Base-by-base conservation (phyloP, 2,329 filamentous ascomycete species). In the Capronia americana region DNA sequence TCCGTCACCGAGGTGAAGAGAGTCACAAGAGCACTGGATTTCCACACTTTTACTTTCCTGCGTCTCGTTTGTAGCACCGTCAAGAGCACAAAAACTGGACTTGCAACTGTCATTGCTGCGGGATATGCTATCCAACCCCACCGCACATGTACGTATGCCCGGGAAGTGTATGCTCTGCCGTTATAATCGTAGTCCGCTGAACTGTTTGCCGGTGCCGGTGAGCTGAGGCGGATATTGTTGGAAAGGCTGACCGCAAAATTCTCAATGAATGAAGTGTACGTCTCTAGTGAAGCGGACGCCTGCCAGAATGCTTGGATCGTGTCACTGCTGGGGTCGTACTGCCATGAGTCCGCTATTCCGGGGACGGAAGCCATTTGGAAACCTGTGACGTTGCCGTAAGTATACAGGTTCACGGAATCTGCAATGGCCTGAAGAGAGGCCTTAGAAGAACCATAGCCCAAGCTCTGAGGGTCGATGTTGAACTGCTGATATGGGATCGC, bases 1-100 rank as follows among this genome's bases (percentile, higher is more conserved):
- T 53, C 48, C 14, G 48, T 53, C 48, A 53, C 48, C 11, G 48
- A 53, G 23, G 48, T 53, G 48, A 53, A 53, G n/a, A 53, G 26
- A 5, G 48, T 53, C 48, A 26, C 48, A 24, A 53, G 26, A 24
- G 48, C 48, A 53, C 48, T 53, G 23, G 48, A 26, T 28, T 28
- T 53, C 48, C 20, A 53, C 11, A 26, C 48, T 28, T 26, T 53
- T 7, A 53, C 48, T 3, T 53, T 53, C 26, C 48, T 53, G 20
- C 48, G 48, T 17, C 48, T 53, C 23, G 48, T 26, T 26, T 26
- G 48, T 23, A 53, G 48, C 11, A 53, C 48, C 10, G 48, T 53
- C 23, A 53, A 17, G 26, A 53, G 23, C 20, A 53, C 48, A n/a
- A 12, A 53, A 26, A 26, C 11, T 4, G 48, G 48, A 23, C 48